phyloP scores from a whole-genome alignment of 2,329 filamentous ascomycete genomes.

The Diaporthe sp. region DNA sequence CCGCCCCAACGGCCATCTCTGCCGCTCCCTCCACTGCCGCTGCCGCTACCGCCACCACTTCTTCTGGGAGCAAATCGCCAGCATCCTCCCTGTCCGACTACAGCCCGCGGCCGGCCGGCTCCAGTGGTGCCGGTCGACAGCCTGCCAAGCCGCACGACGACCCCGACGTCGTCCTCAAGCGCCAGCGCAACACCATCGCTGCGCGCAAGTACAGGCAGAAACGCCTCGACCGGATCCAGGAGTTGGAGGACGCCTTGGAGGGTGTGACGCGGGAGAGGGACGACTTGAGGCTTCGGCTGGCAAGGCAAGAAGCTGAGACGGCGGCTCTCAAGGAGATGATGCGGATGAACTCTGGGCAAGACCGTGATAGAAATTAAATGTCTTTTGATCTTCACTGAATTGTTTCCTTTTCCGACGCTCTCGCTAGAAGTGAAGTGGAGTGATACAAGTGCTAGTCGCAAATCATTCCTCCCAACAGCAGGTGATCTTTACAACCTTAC shows the following conservation, averaged over 20 bases:
- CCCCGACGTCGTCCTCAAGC: conserved; percentile 56
- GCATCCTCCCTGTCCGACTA: conserved; percentile 33
- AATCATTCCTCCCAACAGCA: too few relatives aligned
- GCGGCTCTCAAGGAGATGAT: conserved; percentile 64
- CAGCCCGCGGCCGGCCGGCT: conserved; percentile 20
- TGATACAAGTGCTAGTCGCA: neutral
- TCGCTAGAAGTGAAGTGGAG: neutral
- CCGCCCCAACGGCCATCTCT: neutral
- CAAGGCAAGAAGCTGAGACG: conserved; percentile 70
- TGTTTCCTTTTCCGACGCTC: too few relatives aligned
- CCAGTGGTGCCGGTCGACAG: conserved; percentile 33
- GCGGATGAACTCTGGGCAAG: conserved; percentile 36
- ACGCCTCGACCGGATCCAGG: conserved; percentile 69
- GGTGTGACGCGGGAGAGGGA: conserved; percentile 67
- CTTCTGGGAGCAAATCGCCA: conserved; percentile 24
- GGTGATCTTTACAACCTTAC: neutral
- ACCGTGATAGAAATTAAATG: conserved; percentile 31
- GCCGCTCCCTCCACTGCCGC: neutral
- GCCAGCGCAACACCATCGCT: conserved; percentile 72
- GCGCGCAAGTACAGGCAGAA: conserved; percentile 74
- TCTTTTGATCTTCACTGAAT: neutral
- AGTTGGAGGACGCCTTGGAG: conserved; percentile 67
- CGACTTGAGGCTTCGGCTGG: conserved; percentile 66
- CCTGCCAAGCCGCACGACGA: conserved; percentile 41
- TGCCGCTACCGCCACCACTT: neutral